Conservation (phyloP, 225 moss, liverwort and hornwort genomes). For the Rhytidiadelphus loreus region DNA sequence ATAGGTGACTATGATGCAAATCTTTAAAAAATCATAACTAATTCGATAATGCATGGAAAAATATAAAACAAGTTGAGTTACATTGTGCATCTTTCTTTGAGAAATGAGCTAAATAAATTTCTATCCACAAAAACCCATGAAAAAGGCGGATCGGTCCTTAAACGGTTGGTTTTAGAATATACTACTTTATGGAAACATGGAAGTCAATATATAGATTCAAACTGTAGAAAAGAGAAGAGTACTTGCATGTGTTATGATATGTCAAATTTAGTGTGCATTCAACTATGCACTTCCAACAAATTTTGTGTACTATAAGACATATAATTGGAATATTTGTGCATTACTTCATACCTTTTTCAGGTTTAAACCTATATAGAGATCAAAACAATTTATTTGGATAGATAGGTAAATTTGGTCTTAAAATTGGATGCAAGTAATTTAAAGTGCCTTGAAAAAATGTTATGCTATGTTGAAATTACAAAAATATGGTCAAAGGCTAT, state of each 20-base stretch:
- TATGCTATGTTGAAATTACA: not conserved
- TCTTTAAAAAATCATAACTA: too few relatives aligned
- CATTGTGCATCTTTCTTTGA: too few relatives aligned
- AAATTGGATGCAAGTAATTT: not conserved
- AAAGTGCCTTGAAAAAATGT: not conserved
- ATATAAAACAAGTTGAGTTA: too few relatives aligned
- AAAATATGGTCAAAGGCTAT: not conserved
- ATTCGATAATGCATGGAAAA: too few relatives aligned
- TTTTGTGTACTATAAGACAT: not conserved
- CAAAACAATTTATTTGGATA: not conserved
- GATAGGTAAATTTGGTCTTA: not conserved
- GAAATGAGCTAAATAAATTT: too few relatives aligned
- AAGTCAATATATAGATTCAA: not conserved
- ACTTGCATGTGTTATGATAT: too few relatives aligned
- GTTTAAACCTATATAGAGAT: not conserved
- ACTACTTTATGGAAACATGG: not conserved
- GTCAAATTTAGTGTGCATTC: not conserved
- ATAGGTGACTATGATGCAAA: too few relatives aligned
- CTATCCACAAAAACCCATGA: too few relatives aligned
- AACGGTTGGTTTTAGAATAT: too few relatives aligned
- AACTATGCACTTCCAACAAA: not conserved
- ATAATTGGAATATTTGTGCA: not conserved
- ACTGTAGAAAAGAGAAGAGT: accelerated
- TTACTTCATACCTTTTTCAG: not conserved
- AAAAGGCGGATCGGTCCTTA: too few relatives aligned